Evolutionary conservation across 306 rosid species (phyloP).

Genomic region (Glycine tomentella): DNA sequence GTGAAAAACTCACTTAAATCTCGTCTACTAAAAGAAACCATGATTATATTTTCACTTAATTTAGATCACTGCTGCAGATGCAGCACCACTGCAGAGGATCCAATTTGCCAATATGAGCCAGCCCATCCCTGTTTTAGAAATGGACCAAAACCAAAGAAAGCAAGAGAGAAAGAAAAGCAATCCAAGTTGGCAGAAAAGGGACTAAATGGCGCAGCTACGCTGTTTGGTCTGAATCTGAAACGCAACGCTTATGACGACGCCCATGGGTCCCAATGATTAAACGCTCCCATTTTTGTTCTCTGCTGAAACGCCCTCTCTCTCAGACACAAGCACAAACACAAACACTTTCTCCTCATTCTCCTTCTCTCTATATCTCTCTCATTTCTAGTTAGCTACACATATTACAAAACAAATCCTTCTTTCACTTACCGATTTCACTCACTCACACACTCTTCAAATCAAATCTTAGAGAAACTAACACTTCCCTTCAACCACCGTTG

Average conservation of each 20-base stretch:
- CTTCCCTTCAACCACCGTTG: background rate
- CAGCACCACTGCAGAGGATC: no score
- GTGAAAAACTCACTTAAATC: no score
- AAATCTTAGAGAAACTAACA: background rate
- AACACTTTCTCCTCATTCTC: conserved; percentile 6
- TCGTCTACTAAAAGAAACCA: no score
- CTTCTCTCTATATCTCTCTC: background rate
- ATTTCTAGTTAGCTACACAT: background rate
- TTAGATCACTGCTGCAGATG: no score
- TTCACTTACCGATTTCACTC: conserved; percentile 29
- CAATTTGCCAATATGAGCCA: background rate
- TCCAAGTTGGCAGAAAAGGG: conserved; percentile 36
- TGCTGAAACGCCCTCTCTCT: background rate
- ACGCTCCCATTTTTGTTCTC: conserved; percentile 31
- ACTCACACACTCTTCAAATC: background rate
- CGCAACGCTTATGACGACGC: conserved; percentile 24
- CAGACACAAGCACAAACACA: background rate
- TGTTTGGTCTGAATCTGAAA: conserved; percentile 37
- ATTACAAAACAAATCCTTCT: conserved; percentile 1
- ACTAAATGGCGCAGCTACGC: conserved; percentile 39
- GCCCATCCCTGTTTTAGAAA: background rate
- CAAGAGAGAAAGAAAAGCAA: background rate
- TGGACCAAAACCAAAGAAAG: background rate
- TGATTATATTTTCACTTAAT: no score
- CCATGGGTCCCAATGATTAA: conserved; percentile 31